phyloP scores from a whole-genome alignment of 495 filamentous ascomycete genomes.

The Parathielavia appendiculata region DNA sequence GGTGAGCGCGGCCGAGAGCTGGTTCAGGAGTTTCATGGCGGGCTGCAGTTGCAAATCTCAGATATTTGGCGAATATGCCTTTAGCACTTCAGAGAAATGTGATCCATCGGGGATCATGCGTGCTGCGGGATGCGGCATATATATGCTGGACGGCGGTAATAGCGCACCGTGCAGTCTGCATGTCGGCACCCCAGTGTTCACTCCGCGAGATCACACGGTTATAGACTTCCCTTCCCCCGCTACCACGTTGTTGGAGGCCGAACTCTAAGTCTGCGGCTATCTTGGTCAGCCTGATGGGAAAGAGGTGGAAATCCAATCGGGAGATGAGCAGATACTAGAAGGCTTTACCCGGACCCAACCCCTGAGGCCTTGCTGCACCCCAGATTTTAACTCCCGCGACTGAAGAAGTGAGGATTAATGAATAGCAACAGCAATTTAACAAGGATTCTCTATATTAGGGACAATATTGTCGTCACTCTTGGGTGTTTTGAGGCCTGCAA shows the following conservation, averaged over 20 bases:
- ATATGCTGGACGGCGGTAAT: too few species aligned
- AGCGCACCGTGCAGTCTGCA: too few species aligned
- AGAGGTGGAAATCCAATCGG: constrained; percentile 4
- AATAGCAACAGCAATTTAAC: too few species aligned
- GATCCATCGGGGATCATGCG: too few species aligned
- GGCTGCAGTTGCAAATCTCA: too few species aligned
- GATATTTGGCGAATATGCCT: too few species aligned
- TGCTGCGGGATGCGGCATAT: too few species aligned
- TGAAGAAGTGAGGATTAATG: neutral
- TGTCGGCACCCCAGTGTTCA: neutral
- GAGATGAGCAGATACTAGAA: neutral
- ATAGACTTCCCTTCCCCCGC: constrained; percentile 15
- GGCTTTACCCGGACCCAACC: constrained; percentile 6
- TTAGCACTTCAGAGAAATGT: too few species aligned
- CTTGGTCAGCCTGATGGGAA: neutral
- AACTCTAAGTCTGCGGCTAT: too few species aligned
- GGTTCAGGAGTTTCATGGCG: constrained; percentile 14
- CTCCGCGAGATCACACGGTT: constrained; percentile 12
- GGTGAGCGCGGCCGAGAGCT: constrained; percentile 13
- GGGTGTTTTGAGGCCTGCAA: too few species aligned
- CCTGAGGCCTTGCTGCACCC: constrained; percentile 1
- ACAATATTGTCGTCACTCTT: too few species aligned
- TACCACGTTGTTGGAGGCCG: constrained; percentile 14
- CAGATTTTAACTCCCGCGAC: neutral
- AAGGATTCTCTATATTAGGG: too few species aligned